Evolutionary conservation across 148 eudicot genomes (phyloP).

Genomic region (Tetragonia tetragonoides): DNA sequence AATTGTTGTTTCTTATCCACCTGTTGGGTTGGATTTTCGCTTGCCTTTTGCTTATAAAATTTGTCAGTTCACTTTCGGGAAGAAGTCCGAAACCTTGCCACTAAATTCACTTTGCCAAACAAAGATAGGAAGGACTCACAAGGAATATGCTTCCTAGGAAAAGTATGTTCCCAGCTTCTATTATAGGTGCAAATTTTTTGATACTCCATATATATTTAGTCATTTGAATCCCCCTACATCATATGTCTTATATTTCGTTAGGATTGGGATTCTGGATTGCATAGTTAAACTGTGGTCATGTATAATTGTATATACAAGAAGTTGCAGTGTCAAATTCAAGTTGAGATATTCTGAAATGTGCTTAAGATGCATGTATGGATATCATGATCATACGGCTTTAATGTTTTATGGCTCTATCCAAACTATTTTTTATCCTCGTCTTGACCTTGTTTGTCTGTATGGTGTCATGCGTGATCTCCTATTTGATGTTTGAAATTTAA

Average conservation of each 20-base stretch:
- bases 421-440: background rate
- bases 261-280: background rate
- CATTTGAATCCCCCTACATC: background rate
- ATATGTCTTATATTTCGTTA: background rate
- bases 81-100: conserved; percentile 82
- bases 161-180: conserved; percentile 43
- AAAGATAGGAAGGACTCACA: conserved; percentile 96
- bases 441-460: background rate
- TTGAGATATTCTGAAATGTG: background rate
- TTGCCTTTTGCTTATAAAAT: background rate
- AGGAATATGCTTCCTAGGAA: conserved; percentile 98
- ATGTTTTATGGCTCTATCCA: background rate
- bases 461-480: background rate
- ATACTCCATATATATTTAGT: background rate
- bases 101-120: conserved; percentile 67
- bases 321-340: background rate
- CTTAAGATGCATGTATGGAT: background rate
- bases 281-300: background rate
- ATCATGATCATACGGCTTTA: background rate
- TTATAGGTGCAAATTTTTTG: background rate
- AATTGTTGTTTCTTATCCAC: background rate
- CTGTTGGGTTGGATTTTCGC: background rate
- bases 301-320: background rate
- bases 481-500: background rate
- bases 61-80: conserved; percentile 44